These are phyloP conservation scores for Nidula microcarpa DNA, from an alignment of 768 basidiomycete species.

Conservation along the genomic window DNA sequence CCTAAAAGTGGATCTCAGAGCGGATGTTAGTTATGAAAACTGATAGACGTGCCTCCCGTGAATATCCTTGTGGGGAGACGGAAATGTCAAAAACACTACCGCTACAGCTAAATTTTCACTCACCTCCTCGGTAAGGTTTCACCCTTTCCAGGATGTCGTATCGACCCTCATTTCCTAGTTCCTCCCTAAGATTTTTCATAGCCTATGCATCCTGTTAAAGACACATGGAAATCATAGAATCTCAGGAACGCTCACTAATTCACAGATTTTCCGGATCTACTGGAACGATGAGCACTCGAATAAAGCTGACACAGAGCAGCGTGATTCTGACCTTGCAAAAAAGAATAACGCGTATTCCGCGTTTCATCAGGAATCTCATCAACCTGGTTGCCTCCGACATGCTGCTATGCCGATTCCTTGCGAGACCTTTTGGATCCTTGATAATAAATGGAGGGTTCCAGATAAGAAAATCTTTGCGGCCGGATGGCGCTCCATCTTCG, in stretches of 20 bases:
- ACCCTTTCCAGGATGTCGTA: conserved; percentile 73
- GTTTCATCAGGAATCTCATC: conserved; percentile 80
- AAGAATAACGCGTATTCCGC: conserved; percentile 78
- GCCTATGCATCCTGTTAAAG: conserved; percentile 29
- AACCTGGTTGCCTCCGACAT: conserved; percentile 66
- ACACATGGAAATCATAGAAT: not conserved
- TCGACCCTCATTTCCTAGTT: conserved; percentile 72
- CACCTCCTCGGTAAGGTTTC: conserved; percentile 83
- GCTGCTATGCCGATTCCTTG: conserved; percentile 42
- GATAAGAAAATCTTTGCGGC: conserved; percentile 73
- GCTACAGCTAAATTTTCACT: conserved; percentile 8
- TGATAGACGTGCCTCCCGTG: conserved; percentile 47
- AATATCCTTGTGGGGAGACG: conserved; percentile 51
- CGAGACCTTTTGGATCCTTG: conserved; percentile 2
- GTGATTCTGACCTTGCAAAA: conserved; percentile 68
- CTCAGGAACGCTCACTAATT: conserved; percentile 52
- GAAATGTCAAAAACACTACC: not conserved
- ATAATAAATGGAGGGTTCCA: conserved; percentile 67
- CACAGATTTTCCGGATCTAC: conserved; percentile 79
- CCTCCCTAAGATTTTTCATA: conserved; percentile 72
- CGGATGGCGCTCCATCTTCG: conserved; percentile 81
- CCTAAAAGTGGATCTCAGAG: conserved; percentile 34
- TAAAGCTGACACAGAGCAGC: not conserved
- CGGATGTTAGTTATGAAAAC: not conserved
- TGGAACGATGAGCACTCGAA: not conserved